Percentiles rank a stretch among this genome's conserved stretches.
phyloP scores from a whole-genome alignment of 2,329 filamentous ascomycete genomes.

The Cryphonectria radicalis region DNA sequence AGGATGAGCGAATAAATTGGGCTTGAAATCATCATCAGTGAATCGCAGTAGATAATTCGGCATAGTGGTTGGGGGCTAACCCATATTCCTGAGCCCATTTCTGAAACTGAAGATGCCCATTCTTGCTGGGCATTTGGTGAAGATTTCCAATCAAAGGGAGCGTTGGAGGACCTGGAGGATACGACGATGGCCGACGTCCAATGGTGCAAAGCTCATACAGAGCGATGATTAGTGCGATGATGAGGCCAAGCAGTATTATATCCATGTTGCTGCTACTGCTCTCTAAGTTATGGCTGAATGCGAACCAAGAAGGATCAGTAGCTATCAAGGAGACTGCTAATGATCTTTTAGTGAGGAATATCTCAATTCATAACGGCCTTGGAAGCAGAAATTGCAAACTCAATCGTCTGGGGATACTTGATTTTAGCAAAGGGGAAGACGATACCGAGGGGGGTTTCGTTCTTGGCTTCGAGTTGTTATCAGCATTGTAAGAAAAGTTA shows the following conservation, averaged over 20 bases:
- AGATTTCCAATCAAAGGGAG: slow-evolving; percentile 56
- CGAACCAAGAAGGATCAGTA: too few species aligned
- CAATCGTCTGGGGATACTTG: too few species aligned
- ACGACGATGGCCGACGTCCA: slow-evolving; percentile 36
- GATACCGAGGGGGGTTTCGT: too few species aligned
- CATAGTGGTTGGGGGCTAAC: slow-evolving; percentile 8
- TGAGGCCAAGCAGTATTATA: neutral
- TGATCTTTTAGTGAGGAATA: too few species aligned
- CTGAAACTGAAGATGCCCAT: slow-evolving; percentile 51
- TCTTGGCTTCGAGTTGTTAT: too few species aligned
- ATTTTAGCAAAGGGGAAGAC: too few species aligned
- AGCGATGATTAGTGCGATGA: neutral
- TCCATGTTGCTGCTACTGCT: neutral
- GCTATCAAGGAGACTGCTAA: too few species aligned
- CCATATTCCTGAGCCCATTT: slow-evolving; percentile 57
- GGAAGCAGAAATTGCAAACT: too few species aligned
- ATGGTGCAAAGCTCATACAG: slow-evolving; percentile 29
- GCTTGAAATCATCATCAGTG: neutral
- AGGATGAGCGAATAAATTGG: slow-evolving; percentile 55
- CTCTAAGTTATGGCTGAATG: neutral
- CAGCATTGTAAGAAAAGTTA: too few species aligned
- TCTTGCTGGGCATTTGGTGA: slow-evolving; percentile 50
- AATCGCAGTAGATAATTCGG: slow-evolving; percentile 26
- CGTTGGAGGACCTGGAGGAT: slow-evolving; percentile 55
- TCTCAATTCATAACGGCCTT: too few species aligned